Evolutionary conservation across 2,329 filamentous ascomycete genomes (phyloP), one percentile per base, ranked within the genome.

Genomic region (Zalaria obscura): DNA sequence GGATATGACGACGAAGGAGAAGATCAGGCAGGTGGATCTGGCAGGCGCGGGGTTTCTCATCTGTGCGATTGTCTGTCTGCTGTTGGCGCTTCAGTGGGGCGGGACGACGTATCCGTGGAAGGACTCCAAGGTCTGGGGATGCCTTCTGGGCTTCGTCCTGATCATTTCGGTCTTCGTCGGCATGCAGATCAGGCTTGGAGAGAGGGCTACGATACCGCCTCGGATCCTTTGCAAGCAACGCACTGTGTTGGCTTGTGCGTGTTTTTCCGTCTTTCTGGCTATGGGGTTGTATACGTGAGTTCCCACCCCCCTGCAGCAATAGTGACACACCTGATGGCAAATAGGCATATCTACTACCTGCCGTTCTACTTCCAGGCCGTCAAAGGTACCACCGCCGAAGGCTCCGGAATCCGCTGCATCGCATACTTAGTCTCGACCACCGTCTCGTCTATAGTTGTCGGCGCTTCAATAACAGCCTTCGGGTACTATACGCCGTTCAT

Each of bases 341-440:
- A 25, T 47, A 50, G 27, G 42, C 50, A 33, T 42, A 43, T 75
- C 48, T 57, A 50, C 42, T 55, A 54, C 38, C 41, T 55, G 2
- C 55, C 55, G 1, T 47, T 57, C 38, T 56, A 53, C 38, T 55
- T 57, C 39, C 55, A 58, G 44, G 46, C 49, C 4, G 49, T 59
- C 25, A 49, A 51, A 28, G 47, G 47, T 8, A 45, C 44, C 5
- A 47, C 48, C 5, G 47, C 55, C 4, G 40, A 46, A 5, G 39
- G 44, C 36, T 50, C 47, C 11, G 54, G 57, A 25, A 50, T 59
- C 25, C 72, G 84, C 38, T 71, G 74, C 4, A 73, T 81, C 6
- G 73, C 73, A 0, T 44, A 50, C 4, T 36, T 42, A 7, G 31
- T 52, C 5, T 37, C 50, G 10, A 46, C 39, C 38, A 36, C 50